Evolutionary conservation across 2,329 filamentous ascomycete genomes (phyloP), one percentile per base, ranked within the genome.

Genomic region (Curvularia eragrostidis): DNA sequence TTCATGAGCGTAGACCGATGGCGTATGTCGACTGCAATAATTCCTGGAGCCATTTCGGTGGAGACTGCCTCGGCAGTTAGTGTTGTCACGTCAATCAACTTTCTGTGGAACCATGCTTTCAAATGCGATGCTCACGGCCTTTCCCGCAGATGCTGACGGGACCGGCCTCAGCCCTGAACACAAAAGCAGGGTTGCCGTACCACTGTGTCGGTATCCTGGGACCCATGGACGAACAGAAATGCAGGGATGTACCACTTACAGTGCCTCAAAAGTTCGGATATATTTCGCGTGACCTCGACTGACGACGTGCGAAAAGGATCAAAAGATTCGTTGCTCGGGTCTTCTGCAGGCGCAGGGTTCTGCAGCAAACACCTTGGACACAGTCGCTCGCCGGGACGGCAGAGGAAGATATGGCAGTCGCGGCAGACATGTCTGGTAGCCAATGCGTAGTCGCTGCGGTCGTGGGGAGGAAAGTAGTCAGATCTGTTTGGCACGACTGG

Each of bases 11-110:
- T 67, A 3, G 73, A 77, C 24, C 69, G 69, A 48, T 70, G 64
- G 28, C 70, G 70, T 54, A 76, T 61, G 47, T 77, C 75, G 47
- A 77, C 68, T n/a, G 73, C 71, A 44, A 77, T 77, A 26, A 71
- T 71, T 38, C 66, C 68, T 6, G 74, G 75, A 23, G 71, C 72
- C 74, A 77, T 77, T 50, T 74, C 66, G 32, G 68, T 64, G 34
- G 72, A 58, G 59, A 75, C 75, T 77, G 48, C 24, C 50, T 23
- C 51, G 28, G n/a, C 15, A 15, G 63, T 75, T 56, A 75, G 72
- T 55, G 26, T 15, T 36, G 43, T n/a, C 19, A 9, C 51, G 12
- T 21, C 10, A 10, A 24, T 24, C 48, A 41, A 9, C 24, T 18
- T 18, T 32, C 9, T n/a, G 23, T 23, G 12, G 36, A 42, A 24